phyloP scores from a whole-genome alignment of 345 rosid genomes.

The Moricandia arvensis region DNA sequence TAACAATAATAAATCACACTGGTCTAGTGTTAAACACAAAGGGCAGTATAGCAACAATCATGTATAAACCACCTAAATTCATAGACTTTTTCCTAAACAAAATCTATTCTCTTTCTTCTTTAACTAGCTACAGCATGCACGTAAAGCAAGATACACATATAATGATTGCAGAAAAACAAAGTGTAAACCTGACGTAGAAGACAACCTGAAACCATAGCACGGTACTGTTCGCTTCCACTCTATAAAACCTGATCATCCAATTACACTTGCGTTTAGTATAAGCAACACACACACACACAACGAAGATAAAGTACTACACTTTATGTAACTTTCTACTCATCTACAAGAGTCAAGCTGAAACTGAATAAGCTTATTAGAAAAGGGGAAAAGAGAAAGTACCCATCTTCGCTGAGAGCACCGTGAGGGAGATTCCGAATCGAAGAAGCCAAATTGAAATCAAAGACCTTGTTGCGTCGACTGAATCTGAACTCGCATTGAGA shows the following conservation, averaged over 20 bases:
- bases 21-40: not conserved
- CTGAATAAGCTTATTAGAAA: too few relatives aligned
- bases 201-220: constrained; percentile 99
- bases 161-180: constrained; percentile 42
- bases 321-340: not conserved
- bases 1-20: constrained; percentile 36
- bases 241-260: constrained; percentile 65
- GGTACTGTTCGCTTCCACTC: constrained; percentile 56
- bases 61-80: constrained; percentile 3
- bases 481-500: constrained; percentile 68
- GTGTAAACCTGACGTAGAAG: constrained; percentile 80
- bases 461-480: constrained; percentile 48
- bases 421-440: constrained; percentile 68
- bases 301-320: too few relatives aligned
- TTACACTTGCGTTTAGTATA: not conserved
- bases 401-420: constrained; percentile 95
- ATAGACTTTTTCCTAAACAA: not conserved
- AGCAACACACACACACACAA: not conserved
- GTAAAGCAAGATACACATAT: too few relatives aligned
- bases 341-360: not conserved
- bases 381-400: constrained; percentile 44
- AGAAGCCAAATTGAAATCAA: constrained; percentile 70
- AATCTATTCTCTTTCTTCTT: not conserved
- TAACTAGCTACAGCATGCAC: too few relatives aligned
- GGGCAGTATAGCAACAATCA: not conserved